These are phyloP conservation scores for Fistulina hepatica DNA, from an alignment of 1,284 basidiomycete genomes.

Conservation along the genomic window DNA sequence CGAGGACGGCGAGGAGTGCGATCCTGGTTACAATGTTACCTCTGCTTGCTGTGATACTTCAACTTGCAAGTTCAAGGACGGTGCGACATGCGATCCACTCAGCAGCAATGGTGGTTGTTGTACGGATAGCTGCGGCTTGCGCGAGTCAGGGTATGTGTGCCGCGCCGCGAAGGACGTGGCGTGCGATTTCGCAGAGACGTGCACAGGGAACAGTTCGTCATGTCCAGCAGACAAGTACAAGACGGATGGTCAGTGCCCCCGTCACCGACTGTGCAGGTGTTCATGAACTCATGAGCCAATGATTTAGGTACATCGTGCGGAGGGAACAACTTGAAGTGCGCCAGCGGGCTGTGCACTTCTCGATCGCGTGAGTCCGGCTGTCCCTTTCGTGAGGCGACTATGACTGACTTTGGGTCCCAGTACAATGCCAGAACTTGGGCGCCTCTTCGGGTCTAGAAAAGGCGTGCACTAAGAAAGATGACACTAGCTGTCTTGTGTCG, in stretches of 20 bases:
- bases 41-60: conserved; percentile 68
- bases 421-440: conserved; percentile 73
- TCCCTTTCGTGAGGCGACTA: conserved; percentile 6
- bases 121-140: conserved; percentile 58
- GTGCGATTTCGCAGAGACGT: conserved; percentile 76
- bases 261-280: conserved; percentile 4
- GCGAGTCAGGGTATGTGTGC: conserved; percentile 59
- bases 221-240: conserved; percentile 66
- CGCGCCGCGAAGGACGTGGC: conserved; percentile 53
- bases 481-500: conserved; percentile 66
- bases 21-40: conserved; percentile 57
- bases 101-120: conserved; percentile 62
- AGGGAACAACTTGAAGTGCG: conserved; percentile 56
- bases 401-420: conserved; percentile 24
- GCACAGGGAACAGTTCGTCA: conserved; percentile 61
- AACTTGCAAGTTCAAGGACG: conserved; percentile 69
- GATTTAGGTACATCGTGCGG: conserved; percentile 53
- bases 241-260: conserved; percentile 46
- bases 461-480: conserved; percentile 57
- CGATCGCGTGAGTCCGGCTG: conserved; percentile 42
- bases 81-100: conserved; percentile 72
- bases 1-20: conserved; percentile 75
- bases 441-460: conserved; percentile 53
- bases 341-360: conserved; percentile 76
- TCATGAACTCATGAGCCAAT: conserved; percentile 5